Base-by-base conservation (phyloP, 345 rosid genomes). In the Aquilaria sinensis region DNA sequence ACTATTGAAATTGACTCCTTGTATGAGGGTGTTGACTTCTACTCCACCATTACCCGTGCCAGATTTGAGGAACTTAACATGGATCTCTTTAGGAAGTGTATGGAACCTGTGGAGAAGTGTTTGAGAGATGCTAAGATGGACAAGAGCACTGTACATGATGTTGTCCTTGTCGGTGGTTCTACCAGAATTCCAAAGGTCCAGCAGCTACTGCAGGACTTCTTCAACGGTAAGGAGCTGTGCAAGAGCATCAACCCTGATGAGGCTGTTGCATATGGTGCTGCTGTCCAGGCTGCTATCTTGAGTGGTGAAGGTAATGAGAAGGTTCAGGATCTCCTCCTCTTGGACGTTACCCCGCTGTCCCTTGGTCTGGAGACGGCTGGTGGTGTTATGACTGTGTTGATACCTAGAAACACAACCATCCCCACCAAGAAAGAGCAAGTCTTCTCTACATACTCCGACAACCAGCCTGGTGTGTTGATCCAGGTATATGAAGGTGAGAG, bases 221-320 rank as follows among this genome's bases (percentile, higher is more conserved):
- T 88, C 69, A 88, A 88, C 41, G 92, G 92, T 9, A 88, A 88
- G 74, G 96, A 88, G 75, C 86, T 88, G 1, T 88, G 89, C 82
- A 85, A 88, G 74, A 83, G 85, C 58, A 88, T 85, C 70, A 89
- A 89, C 78, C 96, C 88, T 0, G 88, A 89, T 45, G 96, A 89
- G 75, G 96, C 90, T 4, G 93, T 89, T 75, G 96, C 92, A 12
- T 86, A 84, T 14, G 93, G 96, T 75, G 96, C 96, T 50, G 96
- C 90, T 2, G 92, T 88, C 41, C 92, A 88, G 67, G 89, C 92
- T 54, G 96, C 96, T 61, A 88, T 88, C 51, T 83, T 88, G 75
- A 83, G 89, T 2, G 92, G 78, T 62, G 86, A 88, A 71, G 91
- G 92, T 45, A 85, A 85, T 14, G 96, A 88, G 86, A 88, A 85